Evolutionary conservation across 1,284 basidiomycete genomes (phyloP).

Genomic region (Bjerkandera adusta): DNA sequence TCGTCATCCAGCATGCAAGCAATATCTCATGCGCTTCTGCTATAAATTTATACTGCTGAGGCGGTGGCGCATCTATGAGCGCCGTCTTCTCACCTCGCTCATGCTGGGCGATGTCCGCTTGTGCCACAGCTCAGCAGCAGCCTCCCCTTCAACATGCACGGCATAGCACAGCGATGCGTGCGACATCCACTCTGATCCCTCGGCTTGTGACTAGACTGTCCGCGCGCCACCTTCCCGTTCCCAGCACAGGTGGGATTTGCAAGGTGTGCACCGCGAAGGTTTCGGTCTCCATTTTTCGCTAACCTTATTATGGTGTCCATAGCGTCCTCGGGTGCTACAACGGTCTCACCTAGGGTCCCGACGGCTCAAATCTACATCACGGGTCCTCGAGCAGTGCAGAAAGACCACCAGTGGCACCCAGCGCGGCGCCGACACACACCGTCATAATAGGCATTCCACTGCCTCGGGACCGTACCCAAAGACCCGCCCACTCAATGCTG

Average conservation of each 20-base stretch:
- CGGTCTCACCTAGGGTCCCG: too few species aligned
- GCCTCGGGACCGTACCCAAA: too few species aligned
- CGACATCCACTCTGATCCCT: background rate
- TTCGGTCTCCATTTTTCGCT: conserved; percentile 1
- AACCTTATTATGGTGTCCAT: conserved; percentile 4
- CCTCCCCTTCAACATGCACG: background rate
- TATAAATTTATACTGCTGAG: conserved; percentile 12
- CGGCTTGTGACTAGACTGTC: conserved; percentile 9
- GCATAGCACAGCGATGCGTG: background rate
- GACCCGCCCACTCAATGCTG: too few species aligned
- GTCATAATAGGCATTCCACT: too few species aligned
- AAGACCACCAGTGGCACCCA: too few species aligned
- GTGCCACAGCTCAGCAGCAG: background rate
- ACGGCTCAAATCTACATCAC: too few species aligned
- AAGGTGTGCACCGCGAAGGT: conserved; percentile 16
- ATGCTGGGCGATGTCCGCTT: conserved; percentile 12
- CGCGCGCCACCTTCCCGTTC: conserved; percentile 5
- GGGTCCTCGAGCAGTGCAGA: too few species aligned
- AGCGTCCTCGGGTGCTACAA: too few species aligned
- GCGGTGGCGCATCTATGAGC: background rate
- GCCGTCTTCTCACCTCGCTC: conserved; percentile 5
- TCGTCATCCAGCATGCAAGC: conserved; percentile 9
- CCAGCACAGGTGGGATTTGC: conserved; percentile 1
- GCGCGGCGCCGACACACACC: too few species aligned
- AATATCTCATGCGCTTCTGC: conserved; percentile 7